These are phyloP conservation scores for Tylopilus sp. DNA, from an alignment of 768 basidiomycete species.

Conservation along the genomic window DNA sequence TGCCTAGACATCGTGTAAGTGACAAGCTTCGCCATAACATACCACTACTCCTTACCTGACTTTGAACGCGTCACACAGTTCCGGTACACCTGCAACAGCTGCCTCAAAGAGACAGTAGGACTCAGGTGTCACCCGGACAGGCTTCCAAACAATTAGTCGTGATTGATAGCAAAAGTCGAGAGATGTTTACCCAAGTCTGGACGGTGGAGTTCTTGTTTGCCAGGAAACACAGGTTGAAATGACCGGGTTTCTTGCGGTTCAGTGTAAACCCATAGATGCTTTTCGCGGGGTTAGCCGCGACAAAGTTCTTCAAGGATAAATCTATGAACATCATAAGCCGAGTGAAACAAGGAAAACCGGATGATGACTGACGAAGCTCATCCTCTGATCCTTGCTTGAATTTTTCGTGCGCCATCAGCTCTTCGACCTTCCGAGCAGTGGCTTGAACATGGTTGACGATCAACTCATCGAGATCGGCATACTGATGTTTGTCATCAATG, in stretches of 20 bases:
- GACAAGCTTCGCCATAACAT: neutral
- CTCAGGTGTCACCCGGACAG: slow-evolving; percentile 82
- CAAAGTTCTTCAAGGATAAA: slow-evolving; percentile 81
- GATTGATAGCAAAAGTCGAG: neutral
- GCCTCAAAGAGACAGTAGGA: slow-evolving; percentile 90
- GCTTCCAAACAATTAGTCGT: slow-evolving; percentile 41
- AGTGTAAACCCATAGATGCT: slow-evolving; percentile 95
- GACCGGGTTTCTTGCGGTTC: slow-evolving; percentile 86
- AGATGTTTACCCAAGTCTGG: slow-evolving; percentile 74
- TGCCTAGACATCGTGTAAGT: slow-evolving; percentile 44
- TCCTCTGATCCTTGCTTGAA: slow-evolving; percentile 87
- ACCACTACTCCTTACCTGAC: slow-evolving; percentile 49
- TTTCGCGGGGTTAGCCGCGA: slow-evolving; percentile 90
- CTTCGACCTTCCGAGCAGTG: slow-evolving; percentile 89
- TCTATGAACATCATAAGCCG: slow-evolving; percentile 43
- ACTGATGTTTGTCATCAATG: slow-evolving; percentile 75
- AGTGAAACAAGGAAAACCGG: neutral
- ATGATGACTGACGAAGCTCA: slow-evolving; percentile 69
- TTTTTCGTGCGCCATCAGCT: slow-evolving; percentile 93
- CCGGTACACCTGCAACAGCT: slow-evolving; percentile 85
- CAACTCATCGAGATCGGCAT: slow-evolving; percentile 93
- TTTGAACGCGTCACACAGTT: slow-evolving; percentile 98
- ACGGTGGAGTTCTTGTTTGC: slow-evolving; percentile 88
- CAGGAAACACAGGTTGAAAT: slow-evolving; percentile 91
- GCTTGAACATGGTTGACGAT: slow-evolving; percentile 96